A percentile compares a stretch with the other conserved stretches of the same genome.
Evolutionary conservation across 148 eudicot genomes (phyloP).

Genomic region (Selenicereus undatus): DNA sequence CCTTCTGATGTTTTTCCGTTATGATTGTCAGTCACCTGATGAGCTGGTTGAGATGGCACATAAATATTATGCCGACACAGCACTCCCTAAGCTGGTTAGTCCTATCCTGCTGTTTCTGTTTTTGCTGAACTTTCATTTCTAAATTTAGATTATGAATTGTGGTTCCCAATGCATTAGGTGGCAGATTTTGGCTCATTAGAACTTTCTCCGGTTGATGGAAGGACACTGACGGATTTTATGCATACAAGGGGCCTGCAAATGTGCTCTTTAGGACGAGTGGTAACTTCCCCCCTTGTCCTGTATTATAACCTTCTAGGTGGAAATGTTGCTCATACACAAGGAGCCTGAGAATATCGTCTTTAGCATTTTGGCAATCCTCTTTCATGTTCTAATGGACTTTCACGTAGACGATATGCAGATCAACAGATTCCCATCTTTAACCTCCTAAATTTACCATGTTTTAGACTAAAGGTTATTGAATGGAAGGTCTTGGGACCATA

Average conservation of each 20-base stretch:
- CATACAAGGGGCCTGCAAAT: conserved; percentile 91
- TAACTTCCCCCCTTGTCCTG: conserved; percentile 27
- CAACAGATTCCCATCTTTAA: too few species aligned
- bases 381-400: too few species aligned
- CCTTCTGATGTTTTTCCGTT: conserved; percentile 25
- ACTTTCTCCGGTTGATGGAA: conserved; percentile 97
- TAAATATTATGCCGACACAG: conserved; percentile 74
- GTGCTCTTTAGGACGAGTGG: conserved; percentile 89
- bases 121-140: not conserved
- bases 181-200: conserved; percentile 96
- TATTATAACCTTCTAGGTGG: conserved; percentile 9
- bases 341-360: not conserved
- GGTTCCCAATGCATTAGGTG: conserved; percentile 47
- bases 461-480: too few species aligned
- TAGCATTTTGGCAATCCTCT: not conserved
- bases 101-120: conserved; percentile 1
- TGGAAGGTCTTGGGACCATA: too few species aligned
- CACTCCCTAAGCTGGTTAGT: conserved; percentile 92
- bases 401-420: too few species aligned
- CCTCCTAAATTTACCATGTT: too few species aligned
- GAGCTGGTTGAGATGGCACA: conserved; percentile 89
- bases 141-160: conserved; percentile 15
- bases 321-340: not conserved
- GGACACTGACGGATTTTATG: conserved; percentile 94
- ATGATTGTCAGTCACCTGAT: conserved; percentile 60